These are phyloP conservation scores for Macrotyloma uniflorum DNA, from an alignment of 306 rosid species.

Conservation along the genomic window DNA sequence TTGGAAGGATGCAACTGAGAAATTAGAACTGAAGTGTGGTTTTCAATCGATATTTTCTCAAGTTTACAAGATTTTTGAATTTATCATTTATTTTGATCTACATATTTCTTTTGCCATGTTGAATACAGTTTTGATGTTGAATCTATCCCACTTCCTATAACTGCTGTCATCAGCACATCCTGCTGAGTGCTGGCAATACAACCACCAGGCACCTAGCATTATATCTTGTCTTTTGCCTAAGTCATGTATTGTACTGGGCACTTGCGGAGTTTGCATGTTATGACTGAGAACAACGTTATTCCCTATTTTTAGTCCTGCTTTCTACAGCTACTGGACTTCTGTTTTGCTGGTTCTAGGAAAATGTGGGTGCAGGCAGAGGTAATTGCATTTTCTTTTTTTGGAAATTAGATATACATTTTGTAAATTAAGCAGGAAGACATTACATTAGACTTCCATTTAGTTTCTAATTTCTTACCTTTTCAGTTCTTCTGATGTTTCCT, in stretches of 20 bases:
- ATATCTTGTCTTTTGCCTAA: neutral
- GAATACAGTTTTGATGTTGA: too few relatives aligned
- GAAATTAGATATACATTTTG: neutral
- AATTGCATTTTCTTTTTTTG: neutral
- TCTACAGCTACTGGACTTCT: neutral
- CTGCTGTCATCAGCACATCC: neutral
- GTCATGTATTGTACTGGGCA: neutral
- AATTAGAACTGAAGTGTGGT: too few relatives aligned
- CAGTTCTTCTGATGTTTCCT: too few relatives aligned
- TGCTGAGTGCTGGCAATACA: neutral
- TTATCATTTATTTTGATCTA: neutral
- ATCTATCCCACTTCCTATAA: neutral
- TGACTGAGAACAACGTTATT: neutral
- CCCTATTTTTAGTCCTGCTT: neutral
- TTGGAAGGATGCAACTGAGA: neutral
- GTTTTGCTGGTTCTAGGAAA: neutral
- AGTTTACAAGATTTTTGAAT: constrained; percentile 24
- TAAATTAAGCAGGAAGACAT: neutral
- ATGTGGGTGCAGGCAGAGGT: neutral
- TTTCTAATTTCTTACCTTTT: too few relatives aligned
- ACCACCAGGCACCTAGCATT: neutral
- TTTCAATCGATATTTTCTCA: neutral
- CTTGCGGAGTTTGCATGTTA: neutral
- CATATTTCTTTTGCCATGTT: neutral
- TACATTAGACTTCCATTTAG: too few relatives aligned